Conservation (phyloP, 192 early-diverging fungal genomes). For the Coemansia reversa region DNA sequence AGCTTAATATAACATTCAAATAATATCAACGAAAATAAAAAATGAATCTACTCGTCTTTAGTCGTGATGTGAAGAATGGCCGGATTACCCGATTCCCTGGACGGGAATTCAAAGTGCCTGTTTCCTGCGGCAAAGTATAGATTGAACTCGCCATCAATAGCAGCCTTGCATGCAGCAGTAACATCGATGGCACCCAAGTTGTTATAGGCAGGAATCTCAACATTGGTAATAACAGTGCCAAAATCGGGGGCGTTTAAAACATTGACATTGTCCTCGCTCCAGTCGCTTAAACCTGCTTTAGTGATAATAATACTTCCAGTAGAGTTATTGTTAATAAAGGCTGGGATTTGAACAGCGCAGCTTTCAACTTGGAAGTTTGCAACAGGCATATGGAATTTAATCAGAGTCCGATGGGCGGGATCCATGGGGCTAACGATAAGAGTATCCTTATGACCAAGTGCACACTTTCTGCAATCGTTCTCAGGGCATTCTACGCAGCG, state of each 20-base stretch:
- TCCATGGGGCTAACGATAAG: conserved; percentile 35
- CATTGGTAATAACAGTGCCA: conserved; percentile 16
- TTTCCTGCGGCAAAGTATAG: conserved; percentile 24
- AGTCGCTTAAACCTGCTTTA: conserved; percentile 25
- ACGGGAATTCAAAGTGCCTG: conserved; percentile 36
- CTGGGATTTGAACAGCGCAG: conserved; percentile 46
- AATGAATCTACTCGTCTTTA: too few relatives aligned
- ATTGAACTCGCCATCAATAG: conserved; percentile 22
- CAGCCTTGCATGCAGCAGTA: conserved; percentile 38
- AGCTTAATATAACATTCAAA: too few relatives aligned
- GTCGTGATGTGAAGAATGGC: conserved; percentile 36
- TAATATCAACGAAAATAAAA: too few relatives aligned
- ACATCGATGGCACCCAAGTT: conserved; percentile 33
- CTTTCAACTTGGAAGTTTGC: conserved; percentile 16
- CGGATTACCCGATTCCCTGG: conserved; percentile 49
- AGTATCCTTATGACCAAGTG: conserved; percentile 30
- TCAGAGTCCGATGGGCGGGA: conserved; percentile 24
- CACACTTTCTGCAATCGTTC: conserved; percentile 50
- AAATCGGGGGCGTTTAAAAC: conserved; percentile 32
- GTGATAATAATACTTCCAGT: conserved; percentile 18
- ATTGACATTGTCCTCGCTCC: conserved; percentile 37
- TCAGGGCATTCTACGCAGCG: conserved; percentile 45
- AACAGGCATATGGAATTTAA: conserved; percentile 39
- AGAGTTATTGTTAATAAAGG: conserved; percentile 20
- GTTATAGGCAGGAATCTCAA: conserved; percentile 24